These are phyloP conservation scores for Trichoderma breve DNA, from an alignment of 2,329 filamentous ascomycete species.

Conservation along the genomic window DNA sequence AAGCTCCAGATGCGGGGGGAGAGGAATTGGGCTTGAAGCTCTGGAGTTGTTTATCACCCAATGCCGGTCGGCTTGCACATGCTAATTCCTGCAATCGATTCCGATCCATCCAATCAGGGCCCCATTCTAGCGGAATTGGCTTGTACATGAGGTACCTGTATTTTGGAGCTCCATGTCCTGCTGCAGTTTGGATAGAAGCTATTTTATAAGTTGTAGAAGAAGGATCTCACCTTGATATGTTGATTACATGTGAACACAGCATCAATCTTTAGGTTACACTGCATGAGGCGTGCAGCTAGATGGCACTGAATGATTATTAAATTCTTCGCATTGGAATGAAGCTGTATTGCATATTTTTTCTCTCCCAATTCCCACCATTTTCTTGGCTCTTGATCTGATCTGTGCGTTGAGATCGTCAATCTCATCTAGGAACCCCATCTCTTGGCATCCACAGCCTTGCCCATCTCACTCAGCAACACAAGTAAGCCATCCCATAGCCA, in stretches of 20 bases:
- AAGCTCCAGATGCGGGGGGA: background rate
- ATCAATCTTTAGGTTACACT: background rate
- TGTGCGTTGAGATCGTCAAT: background rate
- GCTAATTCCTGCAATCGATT: background rate
- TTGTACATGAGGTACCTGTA: background rate
- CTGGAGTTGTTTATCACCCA: background rate
- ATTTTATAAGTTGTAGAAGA: background rate
- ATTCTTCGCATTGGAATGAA: background rate
- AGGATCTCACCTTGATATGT: background rate
- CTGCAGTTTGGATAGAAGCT: background rate
- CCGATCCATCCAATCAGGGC: background rate
- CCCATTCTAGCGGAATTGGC: background rate
- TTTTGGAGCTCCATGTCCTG: background rate
- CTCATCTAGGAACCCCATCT: background rate
- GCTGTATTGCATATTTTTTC: background rate
- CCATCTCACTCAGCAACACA: background rate
- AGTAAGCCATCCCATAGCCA: background rate
- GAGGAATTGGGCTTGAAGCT: background rate
- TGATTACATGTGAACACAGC: background rate
- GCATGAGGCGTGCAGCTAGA: background rate
- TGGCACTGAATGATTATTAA: background rate
- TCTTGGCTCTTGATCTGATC: background rate
- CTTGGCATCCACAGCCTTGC: background rate
- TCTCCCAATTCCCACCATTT: background rate
- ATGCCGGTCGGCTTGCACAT: background rate